Percentiles rank a stretch among this genome's conserved stretches.
phyloP scores from a whole-genome alignment of 2,329 filamentous ascomycete species.

The Nemania abortiva region DNA sequence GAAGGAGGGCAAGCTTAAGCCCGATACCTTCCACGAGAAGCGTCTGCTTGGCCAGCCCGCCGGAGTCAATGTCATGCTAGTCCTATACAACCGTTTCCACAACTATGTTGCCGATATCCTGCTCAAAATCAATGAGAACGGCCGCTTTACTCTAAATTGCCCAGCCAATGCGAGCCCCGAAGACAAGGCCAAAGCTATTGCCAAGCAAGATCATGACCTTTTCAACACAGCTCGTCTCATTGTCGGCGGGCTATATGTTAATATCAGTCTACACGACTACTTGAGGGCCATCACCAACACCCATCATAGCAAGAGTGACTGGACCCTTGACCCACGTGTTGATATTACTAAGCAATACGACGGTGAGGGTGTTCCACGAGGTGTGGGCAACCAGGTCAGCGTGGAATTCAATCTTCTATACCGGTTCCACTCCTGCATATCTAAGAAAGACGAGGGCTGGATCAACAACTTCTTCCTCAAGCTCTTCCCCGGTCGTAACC shows the following conservation, averaged over 20 bases:
- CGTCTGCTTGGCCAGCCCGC: constrained; percentile 75
- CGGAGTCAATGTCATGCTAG: constrained; percentile 74
- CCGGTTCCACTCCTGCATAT: constrained; percentile 73
- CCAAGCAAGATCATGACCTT: constrained; percentile 63
- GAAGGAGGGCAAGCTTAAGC: constrained; percentile 76
- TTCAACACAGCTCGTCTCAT: constrained; percentile 69
- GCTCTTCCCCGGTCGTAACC: constrained; percentile 54
- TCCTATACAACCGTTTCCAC: constrained; percentile 78
- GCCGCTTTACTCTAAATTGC: constrained; percentile 66
- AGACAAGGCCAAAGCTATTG: constrained; percentile 51
- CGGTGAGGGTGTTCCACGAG: constrained; percentile 62
- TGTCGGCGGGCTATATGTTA: constrained; percentile 66
- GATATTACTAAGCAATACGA: constrained; percentile 64
- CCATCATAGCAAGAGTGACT: constrained; percentile 68
- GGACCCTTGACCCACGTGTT: constrained; percentile 73
- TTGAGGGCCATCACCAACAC: constrained; percentile 71
- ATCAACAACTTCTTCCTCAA: constrained; percentile 66
- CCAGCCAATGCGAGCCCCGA: constrained; percentile 43
- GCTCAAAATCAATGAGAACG: constrained; percentile 74
- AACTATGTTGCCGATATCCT: constrained; percentile 75
- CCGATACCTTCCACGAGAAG: constrained; percentile 76
- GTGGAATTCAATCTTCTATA: constrained; percentile 78
- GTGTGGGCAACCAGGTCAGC: constrained; percentile 74
- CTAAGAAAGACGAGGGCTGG: constrained; percentile 71
- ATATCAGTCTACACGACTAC: constrained; percentile 70